phyloP scores from a whole-genome alignment of 2,329 filamentous ascomycete genomes.

The Monosporascus sp. region DNA sequence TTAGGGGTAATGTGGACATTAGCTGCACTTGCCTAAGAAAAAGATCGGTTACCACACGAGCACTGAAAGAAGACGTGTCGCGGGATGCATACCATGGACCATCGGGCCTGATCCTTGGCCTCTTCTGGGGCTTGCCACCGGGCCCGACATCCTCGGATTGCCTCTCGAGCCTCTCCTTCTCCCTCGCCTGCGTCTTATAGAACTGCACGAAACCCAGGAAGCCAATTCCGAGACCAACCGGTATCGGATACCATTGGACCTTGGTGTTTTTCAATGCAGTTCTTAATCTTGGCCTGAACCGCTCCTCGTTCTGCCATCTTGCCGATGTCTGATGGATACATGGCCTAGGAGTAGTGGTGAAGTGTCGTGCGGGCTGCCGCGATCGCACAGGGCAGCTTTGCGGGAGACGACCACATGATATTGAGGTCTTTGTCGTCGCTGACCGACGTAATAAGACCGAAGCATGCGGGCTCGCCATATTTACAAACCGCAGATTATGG shows the following conservation, averaged over 20 bases:
- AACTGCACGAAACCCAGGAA: conserved; percentile 81
- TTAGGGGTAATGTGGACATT: conserved; percentile 88
- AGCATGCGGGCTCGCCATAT: too few relatives aligned
- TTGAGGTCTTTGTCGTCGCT: not conserved
- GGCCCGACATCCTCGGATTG: conserved; percentile 38
- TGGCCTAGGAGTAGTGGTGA: conserved; percentile 22
- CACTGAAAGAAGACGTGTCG: too few relatives aligned
- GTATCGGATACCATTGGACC: conserved; percentile 87
- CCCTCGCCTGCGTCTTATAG: conserved; percentile 64
- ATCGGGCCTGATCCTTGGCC: conserved; percentile 65
- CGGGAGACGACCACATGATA: conserved; percentile 14
- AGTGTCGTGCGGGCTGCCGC: conserved; percentile 16
- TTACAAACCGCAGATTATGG: too few relatives aligned
- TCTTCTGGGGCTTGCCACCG: conserved; percentile 43
- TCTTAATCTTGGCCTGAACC: conserved; percentile 48
- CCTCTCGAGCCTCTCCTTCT: conserved; percentile 47
- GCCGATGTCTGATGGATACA: conserved; percentile 40
- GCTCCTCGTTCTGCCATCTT: conserved; percentile 32
- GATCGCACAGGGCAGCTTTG: conserved; percentile 12
- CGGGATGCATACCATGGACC: conserved; percentile 64
- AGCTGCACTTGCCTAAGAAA: conserved; percentile 72
- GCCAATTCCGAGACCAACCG: conserved; percentile 77
- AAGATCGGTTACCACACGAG: conserved; percentile 1
- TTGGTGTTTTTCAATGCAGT: conserved; percentile 47
- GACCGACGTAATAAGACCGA: too few relatives aligned